Percentiles rank a stretch among this genome's conserved stretches.
Conservation (phyloP, 2,329 filamentous ascomycete genomes). For the Pseudogymnoascus sp. region DNA sequence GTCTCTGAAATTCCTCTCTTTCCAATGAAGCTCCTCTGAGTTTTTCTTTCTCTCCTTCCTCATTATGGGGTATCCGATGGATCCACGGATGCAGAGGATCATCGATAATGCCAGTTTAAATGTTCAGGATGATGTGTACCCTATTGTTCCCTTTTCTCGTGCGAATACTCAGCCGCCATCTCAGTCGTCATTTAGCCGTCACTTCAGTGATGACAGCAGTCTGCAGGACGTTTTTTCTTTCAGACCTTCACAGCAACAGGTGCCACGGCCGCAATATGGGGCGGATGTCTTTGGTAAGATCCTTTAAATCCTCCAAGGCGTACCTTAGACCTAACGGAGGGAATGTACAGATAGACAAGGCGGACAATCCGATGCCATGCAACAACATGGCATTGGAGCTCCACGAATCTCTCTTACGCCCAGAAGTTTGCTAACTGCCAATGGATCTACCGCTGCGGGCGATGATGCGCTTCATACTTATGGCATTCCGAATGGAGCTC, state of each 20-base stretch:
- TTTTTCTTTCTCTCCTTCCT: background rate
- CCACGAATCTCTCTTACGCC: background rate
- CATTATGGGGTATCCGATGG: constrained; percentile 21
- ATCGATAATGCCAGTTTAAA: constrained; percentile 17
- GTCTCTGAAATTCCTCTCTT: background rate
- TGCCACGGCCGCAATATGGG: background rate
- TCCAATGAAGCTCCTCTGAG: background rate
- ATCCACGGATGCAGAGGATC: constrained; percentile 22
- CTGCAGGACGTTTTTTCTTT: background rate
- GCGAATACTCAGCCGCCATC: background rate
- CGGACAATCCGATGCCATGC: background rate
- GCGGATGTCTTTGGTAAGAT: background rate
- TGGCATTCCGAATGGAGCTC: background rate
- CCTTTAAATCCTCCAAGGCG: background rate
- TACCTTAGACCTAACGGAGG: background rate
- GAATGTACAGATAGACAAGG: background rate
- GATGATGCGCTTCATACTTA: background rate
- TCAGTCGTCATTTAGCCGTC: background rate
- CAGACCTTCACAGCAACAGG: background rate
- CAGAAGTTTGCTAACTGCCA: background rate
- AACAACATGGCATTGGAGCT: background rate
- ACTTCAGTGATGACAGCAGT: background rate
- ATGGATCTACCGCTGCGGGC: background rate
- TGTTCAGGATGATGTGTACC: background rate
- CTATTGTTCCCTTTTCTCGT: background rate